Evolutionary conservation across 768 basidiomycete species (phyloP).

Genomic region (Sistotremastrum niveocremeum): DNA sequence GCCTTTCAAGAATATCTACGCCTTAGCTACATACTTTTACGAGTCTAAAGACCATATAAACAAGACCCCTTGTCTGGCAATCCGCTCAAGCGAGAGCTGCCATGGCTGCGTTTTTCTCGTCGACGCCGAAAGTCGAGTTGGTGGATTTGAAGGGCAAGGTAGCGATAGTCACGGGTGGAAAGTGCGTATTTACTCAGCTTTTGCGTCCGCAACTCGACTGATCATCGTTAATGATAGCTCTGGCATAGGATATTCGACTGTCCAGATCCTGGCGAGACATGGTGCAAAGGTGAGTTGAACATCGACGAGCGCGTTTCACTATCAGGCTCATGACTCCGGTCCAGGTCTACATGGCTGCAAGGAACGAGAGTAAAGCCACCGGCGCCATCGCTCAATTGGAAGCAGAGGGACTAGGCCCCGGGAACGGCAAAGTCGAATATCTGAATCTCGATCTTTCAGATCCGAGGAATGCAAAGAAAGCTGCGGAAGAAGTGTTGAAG

Average conservation of each 20-base stretch:
- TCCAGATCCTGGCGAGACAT: conserved; percentile 9
- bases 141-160: conserved; percentile 34
- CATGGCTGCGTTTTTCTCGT: not conserved
- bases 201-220: not conserved
- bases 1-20: no score
- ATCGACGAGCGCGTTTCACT: conserved; percentile 5
- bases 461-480: conserved; percentile 30
- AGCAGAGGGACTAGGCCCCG: conserved; percentile 28
- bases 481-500: conserved; percentile 35
- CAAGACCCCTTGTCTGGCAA: no score
- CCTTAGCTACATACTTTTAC: no score
- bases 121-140: conserved; percentile 18
- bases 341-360: conserved; percentile 39
- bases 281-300: not conserved
- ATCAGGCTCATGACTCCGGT: conserved; percentile 2
- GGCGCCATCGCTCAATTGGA: conserved; percentile 35
- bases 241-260: conserved; percentile 25
- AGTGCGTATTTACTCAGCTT: conserved; percentile 15
- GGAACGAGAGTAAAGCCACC: conserved; percentile 30
- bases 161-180: conserved; percentile 36
- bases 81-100: no score
- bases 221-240: conserved; percentile 10
- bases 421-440: conserved; percentile 34
- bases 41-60: no score
- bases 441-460: conserved; percentile 38